A percentile compares a stretch with the other conserved stretches of the same genome.
These are phyloP conservation scores for Phytomonas francai DNA, from an alignment of 208 protist genomes.

Conservation along the genomic window DNA sequence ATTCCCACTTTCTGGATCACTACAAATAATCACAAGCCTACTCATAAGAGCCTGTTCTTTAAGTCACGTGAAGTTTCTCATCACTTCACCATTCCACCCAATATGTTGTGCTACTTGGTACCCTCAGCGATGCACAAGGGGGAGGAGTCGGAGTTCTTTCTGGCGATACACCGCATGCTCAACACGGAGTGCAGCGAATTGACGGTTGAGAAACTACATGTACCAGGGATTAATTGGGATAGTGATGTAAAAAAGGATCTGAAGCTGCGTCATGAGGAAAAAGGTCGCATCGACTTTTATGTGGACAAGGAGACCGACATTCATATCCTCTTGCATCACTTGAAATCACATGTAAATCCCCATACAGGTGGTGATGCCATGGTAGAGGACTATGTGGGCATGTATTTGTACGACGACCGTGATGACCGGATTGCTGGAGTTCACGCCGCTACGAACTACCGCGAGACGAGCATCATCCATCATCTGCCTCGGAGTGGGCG, in stretches of 20 bases:
- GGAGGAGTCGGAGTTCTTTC: slow-evolving; percentile 28
- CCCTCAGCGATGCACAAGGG: slow-evolving; percentile 56
- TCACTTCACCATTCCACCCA: slow-evolving; percentile 35
- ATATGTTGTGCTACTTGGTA: slow-evolving; percentile 66
- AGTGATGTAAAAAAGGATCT: slow-evolving; percentile 27
- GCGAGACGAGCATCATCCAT: slow-evolving; percentile 70
- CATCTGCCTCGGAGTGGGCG: slow-evolving; percentile 39
- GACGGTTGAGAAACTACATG: slow-evolving; percentile 25
- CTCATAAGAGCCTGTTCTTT: slow-evolving; percentile 61
- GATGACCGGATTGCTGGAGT: slow-evolving; percentile 51
- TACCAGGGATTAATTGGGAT: slow-evolving; percentile 35
- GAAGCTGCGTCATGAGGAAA: slow-evolving; percentile 26
- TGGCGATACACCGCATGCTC: slow-evolving; percentile 42
- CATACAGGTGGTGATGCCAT: slow-evolving; percentile 52
- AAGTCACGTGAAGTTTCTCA: slow-evolving; percentile 68
- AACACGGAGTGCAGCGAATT: slow-evolving; percentile 31
- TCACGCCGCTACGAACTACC: slow-evolving; percentile 71
- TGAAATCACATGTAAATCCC: slow-evolving; percentile 29
- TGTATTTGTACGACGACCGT: slow-evolving; percentile 75
- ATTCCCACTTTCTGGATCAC: slow-evolving; percentile 77
- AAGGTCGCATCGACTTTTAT: slow-evolving; percentile 73
- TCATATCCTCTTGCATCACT: slow-evolving; percentile 63
- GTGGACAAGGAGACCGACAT: slow-evolving; percentile 58
- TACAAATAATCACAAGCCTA: slow-evolving; percentile 64
- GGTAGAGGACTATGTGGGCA: slow-evolving; percentile 69